A percentile compares a stretch with the other conserved stretches of the same genome.
phyloP scores from a whole-genome alignment of 2,329 filamentous ascomycete species.

The Talaromyces sp. region DNA sequence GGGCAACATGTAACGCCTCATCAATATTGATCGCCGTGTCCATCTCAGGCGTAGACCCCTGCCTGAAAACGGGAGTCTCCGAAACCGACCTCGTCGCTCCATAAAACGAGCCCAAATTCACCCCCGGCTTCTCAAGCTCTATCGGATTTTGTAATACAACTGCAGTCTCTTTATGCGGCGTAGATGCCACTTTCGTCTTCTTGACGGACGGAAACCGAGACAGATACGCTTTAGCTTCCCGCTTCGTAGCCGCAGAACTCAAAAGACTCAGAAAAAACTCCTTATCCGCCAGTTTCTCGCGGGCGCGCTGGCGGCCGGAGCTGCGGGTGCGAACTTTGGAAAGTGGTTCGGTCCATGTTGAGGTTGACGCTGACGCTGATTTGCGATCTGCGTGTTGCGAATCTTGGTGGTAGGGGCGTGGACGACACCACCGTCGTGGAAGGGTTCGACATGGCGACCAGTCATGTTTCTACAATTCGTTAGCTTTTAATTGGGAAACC shows the following conservation, averaged over 20 bases:
- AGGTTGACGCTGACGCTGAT: neutral
- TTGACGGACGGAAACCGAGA: conserved; percentile 67
- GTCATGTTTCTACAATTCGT: conserved; percentile 12
- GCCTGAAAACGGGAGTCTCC: conserved; percentile 58
- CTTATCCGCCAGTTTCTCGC: conserved; percentile 44
- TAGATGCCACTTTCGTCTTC: conserved; percentile 32
- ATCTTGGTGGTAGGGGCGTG: conserved; percentile 12
- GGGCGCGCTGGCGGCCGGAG: conserved; percentile 35
- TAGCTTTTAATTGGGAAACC: too few relatives aligned
- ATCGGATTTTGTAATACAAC: conserved; percentile 25
- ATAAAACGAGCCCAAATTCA: conserved; percentile 61
- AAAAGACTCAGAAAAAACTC: conserved; percentile 84
- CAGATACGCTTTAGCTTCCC: conserved; percentile 87
- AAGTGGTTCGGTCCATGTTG: neutral
- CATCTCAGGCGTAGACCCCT: conserved; percentile 46
- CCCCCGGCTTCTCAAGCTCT: conserved; percentile 44
- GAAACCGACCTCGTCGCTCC: conserved; percentile 55
- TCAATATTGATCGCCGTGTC: conserved; percentile 24
- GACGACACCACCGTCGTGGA: conserved; percentile 3
- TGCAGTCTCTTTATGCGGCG: conserved; percentile 26
- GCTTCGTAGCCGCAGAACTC: conserved; percentile 82
- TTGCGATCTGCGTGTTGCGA: conserved; percentile 7
- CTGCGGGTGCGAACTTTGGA: neutral
- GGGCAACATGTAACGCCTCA: conserved; percentile 67
- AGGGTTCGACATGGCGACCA: conserved; percentile 2